Conservation (phyloP, 2,329 filamentous ascomycete genomes). For the Clarireedia hainanense region DNA sequence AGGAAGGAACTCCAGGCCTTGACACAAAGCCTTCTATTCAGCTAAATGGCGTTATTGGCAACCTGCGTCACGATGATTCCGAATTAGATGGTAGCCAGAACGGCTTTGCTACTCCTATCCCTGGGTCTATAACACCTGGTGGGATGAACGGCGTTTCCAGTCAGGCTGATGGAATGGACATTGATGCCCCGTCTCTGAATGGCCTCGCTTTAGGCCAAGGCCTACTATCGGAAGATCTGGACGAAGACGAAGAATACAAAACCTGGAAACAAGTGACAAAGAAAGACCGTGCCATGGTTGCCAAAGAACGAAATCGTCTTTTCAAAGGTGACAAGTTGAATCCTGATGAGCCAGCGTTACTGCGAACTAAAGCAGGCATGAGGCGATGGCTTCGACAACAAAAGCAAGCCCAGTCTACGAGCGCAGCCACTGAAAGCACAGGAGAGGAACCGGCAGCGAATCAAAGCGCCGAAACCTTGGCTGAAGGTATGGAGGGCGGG, state of each 20-base stretch:
- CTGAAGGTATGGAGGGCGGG: constrained; percentile 83
- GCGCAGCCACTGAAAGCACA: constrained; percentile 37
- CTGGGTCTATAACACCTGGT: constrained; percentile 66
- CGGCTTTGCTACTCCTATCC: constrained; percentile 75
- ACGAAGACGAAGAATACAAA: constrained; percentile 91
- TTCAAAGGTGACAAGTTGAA: constrained; percentile 84
- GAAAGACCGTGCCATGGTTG: constrained; percentile 80
- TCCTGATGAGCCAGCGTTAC: constrained; percentile 74
- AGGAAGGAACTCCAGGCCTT: constrained; percentile 69
- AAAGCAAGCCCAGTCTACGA: constrained; percentile 52
- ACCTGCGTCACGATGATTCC: constrained; percentile 59
- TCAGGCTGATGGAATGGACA: constrained; percentile 78
- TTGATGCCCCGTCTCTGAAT: constrained; percentile 67
- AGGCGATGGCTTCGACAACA: constrained; percentile 76
- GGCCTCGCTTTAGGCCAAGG: constrained; percentile 56
- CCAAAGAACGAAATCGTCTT: constrained; percentile 77
- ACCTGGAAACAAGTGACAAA: constrained; percentile 99
- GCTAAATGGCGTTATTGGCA: constrained; percentile 54
- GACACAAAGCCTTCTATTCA: constrained; percentile 69
- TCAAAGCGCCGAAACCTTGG: constrained; percentile 64
- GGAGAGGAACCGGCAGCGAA: constrained; percentile 39
- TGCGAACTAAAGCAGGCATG: constrained; percentile 83
- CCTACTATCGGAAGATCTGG: constrained; percentile 64
- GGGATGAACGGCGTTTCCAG: constrained; percentile 63
- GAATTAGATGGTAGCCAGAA: constrained; percentile 77